These are phyloP conservation scores for Stipa capillata DNA, from an alignment of 176 grass and related monocot species.

Conservation along the genomic window DNA sequence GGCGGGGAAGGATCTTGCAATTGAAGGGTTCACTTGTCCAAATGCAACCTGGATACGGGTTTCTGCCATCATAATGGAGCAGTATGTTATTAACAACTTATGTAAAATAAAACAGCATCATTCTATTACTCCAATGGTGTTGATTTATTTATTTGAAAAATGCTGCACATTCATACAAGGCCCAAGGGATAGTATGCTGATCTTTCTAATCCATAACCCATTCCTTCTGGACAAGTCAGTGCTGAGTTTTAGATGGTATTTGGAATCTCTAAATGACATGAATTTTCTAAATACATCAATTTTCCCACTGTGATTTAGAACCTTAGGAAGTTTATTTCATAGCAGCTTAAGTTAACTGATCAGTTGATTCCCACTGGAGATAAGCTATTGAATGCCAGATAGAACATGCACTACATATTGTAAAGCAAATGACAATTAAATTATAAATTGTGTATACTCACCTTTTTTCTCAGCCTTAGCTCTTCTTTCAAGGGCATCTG, in stretches of 20 bases:
- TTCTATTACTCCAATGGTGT: neutral
- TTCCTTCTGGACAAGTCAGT: neutral
- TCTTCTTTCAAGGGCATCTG: neutral
- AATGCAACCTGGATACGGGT: slow-evolving; percentile 31
- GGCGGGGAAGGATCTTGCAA: slow-evolving; percentile 21
- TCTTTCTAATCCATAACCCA: neutral
- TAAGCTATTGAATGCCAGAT: neutral
- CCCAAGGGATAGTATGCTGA: neutral
- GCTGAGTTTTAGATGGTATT: neutral
- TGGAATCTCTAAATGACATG: neutral
- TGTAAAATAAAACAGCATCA: neutral
- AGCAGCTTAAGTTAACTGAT: neutral
- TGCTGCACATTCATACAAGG: neutral
- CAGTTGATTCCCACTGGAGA: neutral
- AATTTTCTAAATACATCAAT: neutral
- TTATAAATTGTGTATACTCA: neutral
- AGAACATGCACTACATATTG: neutral
- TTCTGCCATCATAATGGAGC: slow-evolving; percentile 3
- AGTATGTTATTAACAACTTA: neutral
- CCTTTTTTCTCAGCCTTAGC: slow-evolving; percentile 30
- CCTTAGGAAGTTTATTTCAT: neutral
- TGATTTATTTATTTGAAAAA: neutral
- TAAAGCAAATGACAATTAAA: neutral
- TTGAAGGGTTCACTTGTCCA: slow-evolving; percentile 29
- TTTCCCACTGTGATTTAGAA: neutral